Conservation (phyloP, 139 green algal genomes). For the Nannochloris sp. region DNA sequence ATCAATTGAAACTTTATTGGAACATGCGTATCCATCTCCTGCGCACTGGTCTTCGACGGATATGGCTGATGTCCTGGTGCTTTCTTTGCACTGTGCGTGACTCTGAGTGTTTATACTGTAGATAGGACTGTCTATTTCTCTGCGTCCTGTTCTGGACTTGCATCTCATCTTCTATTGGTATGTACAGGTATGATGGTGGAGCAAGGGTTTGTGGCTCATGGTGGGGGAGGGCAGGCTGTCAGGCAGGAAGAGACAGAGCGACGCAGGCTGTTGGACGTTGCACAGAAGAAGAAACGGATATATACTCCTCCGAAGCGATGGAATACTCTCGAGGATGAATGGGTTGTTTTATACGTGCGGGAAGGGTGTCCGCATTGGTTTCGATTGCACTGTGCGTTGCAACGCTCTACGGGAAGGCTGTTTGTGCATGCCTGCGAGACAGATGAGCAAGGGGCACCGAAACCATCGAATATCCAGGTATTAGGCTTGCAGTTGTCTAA, state of each 20-base stretch:
- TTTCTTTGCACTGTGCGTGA: conserved; percentile 14
- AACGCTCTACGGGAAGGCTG: conserved; percentile 21
- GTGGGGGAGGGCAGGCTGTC: background rate
- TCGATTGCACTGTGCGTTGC: conserved; percentile 30
- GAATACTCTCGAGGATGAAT: background rate
- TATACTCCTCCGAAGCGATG: conserved; percentile 2
- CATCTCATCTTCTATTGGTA: background rate
- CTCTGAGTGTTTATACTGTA: no score
- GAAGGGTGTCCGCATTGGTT: conserved; percentile 4
- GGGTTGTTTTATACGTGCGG: conserved; percentile 7
- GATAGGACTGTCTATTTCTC: no score
- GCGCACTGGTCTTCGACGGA: background rate
- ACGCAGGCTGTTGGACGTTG: background rate
- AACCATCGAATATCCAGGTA: conserved; percentile 22
- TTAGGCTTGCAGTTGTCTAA: conserved; percentile 35
- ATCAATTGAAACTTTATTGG: conserved; percentile 2
- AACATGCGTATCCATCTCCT: background rate
- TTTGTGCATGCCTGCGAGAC: conserved; percentile 24
- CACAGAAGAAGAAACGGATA: background rate
- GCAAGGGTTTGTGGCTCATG: background rate
- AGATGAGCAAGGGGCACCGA: conserved; percentile 2
- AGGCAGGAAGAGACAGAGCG: background rate
- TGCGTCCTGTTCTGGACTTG: no score
- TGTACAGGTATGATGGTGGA: conserved; percentile 16
- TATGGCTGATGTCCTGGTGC: conserved; percentile 6